Base-by-base conservation (phyloP, 2,329 filamentous ascomycete genomes). In the Pseudocercospora crystallina region DNA sequence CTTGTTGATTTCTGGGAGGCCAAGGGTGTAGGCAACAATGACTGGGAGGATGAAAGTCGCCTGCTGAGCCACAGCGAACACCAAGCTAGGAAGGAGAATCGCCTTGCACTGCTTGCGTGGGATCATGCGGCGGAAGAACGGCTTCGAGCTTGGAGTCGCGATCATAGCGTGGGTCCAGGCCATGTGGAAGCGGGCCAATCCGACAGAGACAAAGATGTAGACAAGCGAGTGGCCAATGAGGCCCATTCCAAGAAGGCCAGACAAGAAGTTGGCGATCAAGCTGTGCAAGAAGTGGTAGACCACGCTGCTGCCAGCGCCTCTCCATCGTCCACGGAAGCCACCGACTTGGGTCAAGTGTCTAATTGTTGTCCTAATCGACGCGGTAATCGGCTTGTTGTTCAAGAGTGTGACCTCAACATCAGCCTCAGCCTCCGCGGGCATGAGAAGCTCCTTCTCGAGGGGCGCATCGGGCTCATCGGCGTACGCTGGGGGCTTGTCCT, bases 91-190 rank as follows among this genome's bases (percentile, higher is more conserved):
- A 41, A 83, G 69, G 54, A 82, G 84, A 56, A 90, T 84, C 51
- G 87, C 83, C 63, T 81, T 78, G 74, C 86, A 86, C 44, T 82
- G 77, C 65, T 77, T 76, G 68, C 83, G 81, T 39, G 82, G 72
- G 12, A 87, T 85, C 44, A 95, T 79, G 50, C 89, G 86, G 63
- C 79, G 74, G 72, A 80, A 87, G 76, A 86, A 90, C 60, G 71
- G 65, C 40, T 73, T 74, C 67, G 81, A 65, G 49, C 80, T 85
- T 5, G 84, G 82, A 46, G 82, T 77, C 2, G 89, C 85, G 65
- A 96, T 90, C 67, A 95, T 82, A 63, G 88, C 85, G 67, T 96
- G 90, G 3, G 90, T 88, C 90, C 90, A 96, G 46, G 83, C 80
- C 60, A 91, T 81, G 67, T 83, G 80, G 52, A 92, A 70, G 63